Conservation (phyloP, 306 rosid genomes). For the Gleditsia sinensis region DNA sequence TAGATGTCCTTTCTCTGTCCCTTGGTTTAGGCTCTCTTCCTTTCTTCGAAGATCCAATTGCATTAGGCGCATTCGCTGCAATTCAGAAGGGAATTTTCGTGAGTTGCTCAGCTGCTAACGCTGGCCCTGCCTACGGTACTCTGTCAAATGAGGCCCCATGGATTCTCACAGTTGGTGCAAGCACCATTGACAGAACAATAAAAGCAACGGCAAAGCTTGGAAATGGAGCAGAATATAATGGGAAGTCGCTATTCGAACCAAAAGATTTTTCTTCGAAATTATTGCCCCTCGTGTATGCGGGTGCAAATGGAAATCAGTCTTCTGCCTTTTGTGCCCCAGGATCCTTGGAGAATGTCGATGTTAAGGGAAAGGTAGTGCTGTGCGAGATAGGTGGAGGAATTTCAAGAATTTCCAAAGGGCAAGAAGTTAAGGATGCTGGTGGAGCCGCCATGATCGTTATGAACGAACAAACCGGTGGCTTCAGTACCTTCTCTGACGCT, state of each 20-base stretch:
- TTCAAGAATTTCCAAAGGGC: not conserved
- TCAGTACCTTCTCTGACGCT: conserved; percentile 25
- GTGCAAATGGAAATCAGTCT: conserved; percentile 22
- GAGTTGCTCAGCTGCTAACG: conserved; percentile 70
- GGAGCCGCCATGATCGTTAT: conserved; percentile 57
- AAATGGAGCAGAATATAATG: conserved; percentile 47
- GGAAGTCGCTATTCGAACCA: conserved; percentile 48
- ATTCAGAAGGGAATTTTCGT: conserved; percentile 66
- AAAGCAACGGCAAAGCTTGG: conserved; percentile 51
- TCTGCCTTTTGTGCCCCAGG: conserved; percentile 32
- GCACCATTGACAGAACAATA: conserved; percentile 62
- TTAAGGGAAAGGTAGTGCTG: conserved; percentile 55
- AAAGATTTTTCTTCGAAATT: conserved; percentile 22
- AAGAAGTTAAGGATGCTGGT: conserved; percentile 44
- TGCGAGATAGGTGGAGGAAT: conserved; percentile 45
- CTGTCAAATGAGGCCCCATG: conserved; percentile 74
- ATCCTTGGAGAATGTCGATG: conserved; percentile 30
- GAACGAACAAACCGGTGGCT: conserved; percentile 19
- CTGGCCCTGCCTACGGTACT: conserved; percentile 50
- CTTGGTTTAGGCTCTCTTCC: conserved; percentile 56
- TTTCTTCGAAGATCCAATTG: conserved; percentile 54
- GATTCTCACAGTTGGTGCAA: conserved; percentile 63
- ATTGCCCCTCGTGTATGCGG: conserved; percentile 54
- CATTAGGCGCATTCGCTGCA: conserved; percentile 72
- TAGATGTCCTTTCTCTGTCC: conserved; percentile 76